Conservation (phyloP, 768 basidiomycete genomes). For the Phaeotremella skinneri region DNA sequence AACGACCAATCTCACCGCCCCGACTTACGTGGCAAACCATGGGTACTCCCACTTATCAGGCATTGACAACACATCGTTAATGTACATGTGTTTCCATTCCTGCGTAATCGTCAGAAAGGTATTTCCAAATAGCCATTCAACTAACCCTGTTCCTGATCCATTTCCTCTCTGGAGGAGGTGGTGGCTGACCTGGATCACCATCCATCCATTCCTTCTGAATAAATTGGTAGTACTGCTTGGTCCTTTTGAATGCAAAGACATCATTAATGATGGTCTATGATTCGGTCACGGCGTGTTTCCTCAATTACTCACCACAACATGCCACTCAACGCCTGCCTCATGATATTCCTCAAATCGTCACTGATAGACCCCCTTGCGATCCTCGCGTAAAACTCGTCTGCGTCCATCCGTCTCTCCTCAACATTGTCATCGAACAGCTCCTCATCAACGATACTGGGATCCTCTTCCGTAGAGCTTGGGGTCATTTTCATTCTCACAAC, state of each 20-base stretch:
- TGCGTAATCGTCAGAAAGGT: constrained; percentile 42
- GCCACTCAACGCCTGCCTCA: constrained; percentile 90
- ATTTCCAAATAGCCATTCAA: constrained; percentile 5
- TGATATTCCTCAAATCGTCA: constrained; percentile 91
- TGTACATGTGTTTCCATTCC: constrained; percentile 96
- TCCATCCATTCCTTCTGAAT: constrained; percentile 95
- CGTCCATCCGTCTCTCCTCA: constrained; percentile 86
- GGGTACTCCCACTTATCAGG: constrained; percentile 99
- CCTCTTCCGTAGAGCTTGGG: constrained; percentile 67
- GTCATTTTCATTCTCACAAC: constrained; percentile 94
- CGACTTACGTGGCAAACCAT: constrained; percentile 78
- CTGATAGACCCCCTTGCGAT: constrained; percentile 79
- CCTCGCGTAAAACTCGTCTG: constrained; percentile 88
- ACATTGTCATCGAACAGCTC: constrained; percentile 80
- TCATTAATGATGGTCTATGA: too few relatives aligned
- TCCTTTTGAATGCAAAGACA: constrained; percentile 52
- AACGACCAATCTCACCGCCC: neutral
- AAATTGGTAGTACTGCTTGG: constrained; percentile 95
- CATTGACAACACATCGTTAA: constrained; percentile 96
- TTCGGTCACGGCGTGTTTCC: too few relatives aligned
- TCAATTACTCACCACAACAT: constrained; percentile 73
- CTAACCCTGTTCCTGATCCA: constrained; percentile 74
- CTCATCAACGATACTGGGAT: constrained; percentile 81
- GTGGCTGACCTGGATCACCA: constrained; percentile 91
- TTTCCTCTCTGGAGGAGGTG: constrained; percentile 87